A percentile compares a stretch with the other conserved stretches of the same genome.
These are phyloP conservation scores for Nitzschia palea DNA, from an alignment of 108 stramenopile genomes.

Conservation along the genomic window DNA sequence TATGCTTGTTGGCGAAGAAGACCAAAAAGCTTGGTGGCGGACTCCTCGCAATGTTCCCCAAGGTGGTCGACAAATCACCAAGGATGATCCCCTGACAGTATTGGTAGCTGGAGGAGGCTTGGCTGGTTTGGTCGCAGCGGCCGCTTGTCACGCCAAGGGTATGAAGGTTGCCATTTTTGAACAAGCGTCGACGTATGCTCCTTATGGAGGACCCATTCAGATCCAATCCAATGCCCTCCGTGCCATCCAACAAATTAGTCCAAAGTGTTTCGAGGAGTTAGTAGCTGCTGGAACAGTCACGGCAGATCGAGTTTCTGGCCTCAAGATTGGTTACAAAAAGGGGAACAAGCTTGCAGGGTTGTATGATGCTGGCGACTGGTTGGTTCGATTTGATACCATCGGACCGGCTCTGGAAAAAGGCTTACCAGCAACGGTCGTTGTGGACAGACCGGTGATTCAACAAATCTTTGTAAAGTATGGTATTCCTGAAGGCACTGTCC, in stretches of 20 bases:
- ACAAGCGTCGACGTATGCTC: constrained; percentile 87
- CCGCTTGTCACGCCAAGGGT: constrained; percentile 88
- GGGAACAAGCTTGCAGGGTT: constrained; percentile 70
- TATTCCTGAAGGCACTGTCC: constrained; percentile 85
- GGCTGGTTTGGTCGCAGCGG: constrained; percentile 86
- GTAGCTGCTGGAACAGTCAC: constrained; percentile 84
- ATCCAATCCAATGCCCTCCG: constrained; percentile 94
- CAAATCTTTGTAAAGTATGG: constrained; percentile 90
- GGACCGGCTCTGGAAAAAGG: constrained; percentile 89
- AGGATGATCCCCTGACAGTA: constrained; percentile 74
- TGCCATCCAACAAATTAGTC: constrained; percentile 90
- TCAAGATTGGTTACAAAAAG: constrained; percentile 90
- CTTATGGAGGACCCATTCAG: constrained; percentile 98
- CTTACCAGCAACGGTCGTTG: constrained; percentile 93
- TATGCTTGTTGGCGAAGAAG: constrained; percentile 57
- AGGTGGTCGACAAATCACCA: constrained; percentile 59
- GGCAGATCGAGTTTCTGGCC: constrained; percentile 85
- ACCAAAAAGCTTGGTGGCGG: constrained; percentile 75
- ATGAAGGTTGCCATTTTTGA: constrained; percentile 93
- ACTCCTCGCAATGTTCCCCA: constrained; percentile 36
- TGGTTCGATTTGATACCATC: constrained; percentile 95
- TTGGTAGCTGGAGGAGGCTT: constrained; percentile 87
- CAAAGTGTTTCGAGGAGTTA: constrained; percentile 72
- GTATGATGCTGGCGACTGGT: constrained; percentile 90
- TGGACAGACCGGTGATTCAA: constrained; percentile 97